Evolutionary conservation across 768 basidiomycete species (phyloP).

Genomic region (Tricholoma saponaceum): DNA sequence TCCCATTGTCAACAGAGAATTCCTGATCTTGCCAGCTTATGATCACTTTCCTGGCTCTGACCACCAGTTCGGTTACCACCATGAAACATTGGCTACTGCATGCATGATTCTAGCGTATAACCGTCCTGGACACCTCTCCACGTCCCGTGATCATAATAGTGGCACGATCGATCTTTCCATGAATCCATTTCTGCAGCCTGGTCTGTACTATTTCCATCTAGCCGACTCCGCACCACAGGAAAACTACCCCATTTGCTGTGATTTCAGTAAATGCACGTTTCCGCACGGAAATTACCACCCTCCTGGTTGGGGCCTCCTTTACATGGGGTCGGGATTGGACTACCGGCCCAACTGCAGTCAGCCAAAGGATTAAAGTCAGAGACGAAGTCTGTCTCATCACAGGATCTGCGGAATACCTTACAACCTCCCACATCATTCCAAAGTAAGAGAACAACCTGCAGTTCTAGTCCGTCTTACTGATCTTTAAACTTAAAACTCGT

Average conservation of each 20-base stretch:
- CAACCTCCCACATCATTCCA: not conserved
- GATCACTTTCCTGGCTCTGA: not conserved
- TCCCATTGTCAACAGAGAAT: not conserved
- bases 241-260: not conserved
- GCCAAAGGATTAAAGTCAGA: not conserved
- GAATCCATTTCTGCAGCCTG: not conserved
- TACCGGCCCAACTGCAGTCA: not conserved
- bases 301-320: not conserved
- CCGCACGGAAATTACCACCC: not conserved
- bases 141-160: not conserved
- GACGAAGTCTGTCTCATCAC: not conserved
- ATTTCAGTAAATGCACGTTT: too few relatives aligned
- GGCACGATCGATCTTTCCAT: not conserved
- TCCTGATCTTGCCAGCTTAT: not conserved
- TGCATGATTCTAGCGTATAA: not conserved
- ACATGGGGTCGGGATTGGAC: not conserved
- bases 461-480: not conserved
- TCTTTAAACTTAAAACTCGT: not conserved
- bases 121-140: not conserved
- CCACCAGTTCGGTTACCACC: not conserved
- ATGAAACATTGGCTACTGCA: not conserved
- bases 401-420: not conserved
- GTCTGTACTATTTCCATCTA: not conserved
- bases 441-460: not conserved
- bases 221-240: not conserved